Base-by-base conservation (phyloP, 1,284 basidiomycete genomes). In the Wallemia ichthyophaga region DNA sequence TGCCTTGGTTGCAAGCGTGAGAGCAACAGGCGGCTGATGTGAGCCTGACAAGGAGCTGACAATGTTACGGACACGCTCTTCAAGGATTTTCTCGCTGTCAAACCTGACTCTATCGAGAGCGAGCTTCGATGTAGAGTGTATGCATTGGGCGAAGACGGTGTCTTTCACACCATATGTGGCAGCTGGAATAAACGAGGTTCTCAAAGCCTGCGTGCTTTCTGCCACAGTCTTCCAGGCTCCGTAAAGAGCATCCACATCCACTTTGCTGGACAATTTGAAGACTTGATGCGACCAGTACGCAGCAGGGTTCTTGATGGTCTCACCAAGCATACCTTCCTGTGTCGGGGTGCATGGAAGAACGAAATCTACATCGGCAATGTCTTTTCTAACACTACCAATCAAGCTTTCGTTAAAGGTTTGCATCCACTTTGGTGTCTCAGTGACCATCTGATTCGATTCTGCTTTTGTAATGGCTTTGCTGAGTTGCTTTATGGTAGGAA, bases 341-440 rank as follows among this genome's bases (percentile, higher is more conserved):
- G 68, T 61, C 3, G 67, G 67, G 21, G 67, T 67, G 60, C 66
- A 67, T 0, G 67, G 67, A 53, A 65, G 9, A 26, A 64, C 59
- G 15, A 32, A 17, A 24, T 58, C 60, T 13, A 48, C 58, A 33
- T 48, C 26, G 19, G 25, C 13, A 11, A 32, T n/a, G 7, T 27
- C 23, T 23, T 23, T 25, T 57, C 19, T 31, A 21, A 27, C 23
- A 3, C 23, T 57, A 3, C 24, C 28, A 23, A 57, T 57, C 28
- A 23, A 5, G 19, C 15, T n/a, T 3, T 57, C 26, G 19, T 57
- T 31, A 24, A 48, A 48, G n/a, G 11, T 19, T 48, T 48, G 37
- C 37, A 48, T 13, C 23, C 17, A n/a, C 5, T 23, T 23, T 17
- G 60, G 57, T 53, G 53, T 54, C 19, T 25, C 24, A 31, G 23